phyloP scores from a whole-genome alignment of 2,329 filamentous ascomycete species.

The Fusarium falciforme region DNA sequence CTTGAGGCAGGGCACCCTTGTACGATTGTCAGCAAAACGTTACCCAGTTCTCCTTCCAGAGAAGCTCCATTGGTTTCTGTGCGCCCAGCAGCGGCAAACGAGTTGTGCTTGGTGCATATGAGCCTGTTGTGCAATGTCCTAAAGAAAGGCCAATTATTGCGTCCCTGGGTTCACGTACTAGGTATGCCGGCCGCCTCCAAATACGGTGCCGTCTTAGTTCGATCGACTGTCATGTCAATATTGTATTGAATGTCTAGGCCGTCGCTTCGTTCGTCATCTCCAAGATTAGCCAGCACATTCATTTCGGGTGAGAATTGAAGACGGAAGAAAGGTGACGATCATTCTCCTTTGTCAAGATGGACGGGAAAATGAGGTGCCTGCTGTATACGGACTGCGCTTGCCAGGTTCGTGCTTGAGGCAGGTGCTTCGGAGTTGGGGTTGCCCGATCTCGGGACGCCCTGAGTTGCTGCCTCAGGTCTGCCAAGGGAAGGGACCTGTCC shows the following conservation, averaged over 20 bases:
- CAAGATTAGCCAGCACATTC: not conserved
- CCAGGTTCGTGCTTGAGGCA: constrained; percentile 4
- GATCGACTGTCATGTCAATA: not conserved
- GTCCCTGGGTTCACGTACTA: not conserved
- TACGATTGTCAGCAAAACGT: constrained; percentile 12
- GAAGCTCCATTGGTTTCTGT: not conserved
- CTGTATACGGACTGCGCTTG: not conserved
- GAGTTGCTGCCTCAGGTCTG: constrained; percentile 16
- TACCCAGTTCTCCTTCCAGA: not conserved
- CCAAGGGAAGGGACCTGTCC: not conserved
- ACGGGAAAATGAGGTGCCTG: not conserved
- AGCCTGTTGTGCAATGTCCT: constrained; percentile 8
- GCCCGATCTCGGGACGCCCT: not conserved
- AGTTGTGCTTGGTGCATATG: not conserved
- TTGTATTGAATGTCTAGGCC: not conserved
- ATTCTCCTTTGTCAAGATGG: not conserved
- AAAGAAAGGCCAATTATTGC: not conserved
- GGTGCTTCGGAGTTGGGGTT: constrained; percentile 12
- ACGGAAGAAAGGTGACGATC: not conserved
- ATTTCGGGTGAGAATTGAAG: not conserved
- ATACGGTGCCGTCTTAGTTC: constrained; percentile 13
- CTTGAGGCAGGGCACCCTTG: constrained; percentile 24
- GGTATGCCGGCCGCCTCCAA: not conserved
- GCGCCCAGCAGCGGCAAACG: not conserved
- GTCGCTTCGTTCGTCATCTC: not conserved